These are phyloP conservation scores for Macaranga tanarius DNA, from an alignment of 441 rosid genomes.

Conservation along the genomic window DNA sequence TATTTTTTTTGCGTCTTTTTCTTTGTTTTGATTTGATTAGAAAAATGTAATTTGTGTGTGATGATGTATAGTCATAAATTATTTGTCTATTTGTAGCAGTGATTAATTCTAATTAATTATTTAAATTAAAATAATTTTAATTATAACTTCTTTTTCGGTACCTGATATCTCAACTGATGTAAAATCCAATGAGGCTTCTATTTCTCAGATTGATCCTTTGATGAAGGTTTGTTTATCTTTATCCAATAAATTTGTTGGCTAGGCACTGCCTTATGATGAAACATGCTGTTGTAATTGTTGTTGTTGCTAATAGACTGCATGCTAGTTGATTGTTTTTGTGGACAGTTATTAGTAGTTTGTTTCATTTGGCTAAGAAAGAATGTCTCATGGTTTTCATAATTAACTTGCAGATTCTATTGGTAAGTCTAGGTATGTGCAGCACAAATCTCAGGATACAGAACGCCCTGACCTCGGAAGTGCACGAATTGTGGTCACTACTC, in stretches of 20 bases:
- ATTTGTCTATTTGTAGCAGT: too few species aligned
- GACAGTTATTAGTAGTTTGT: not conserved
- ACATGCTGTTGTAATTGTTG: slow-evolving; percentile 5
- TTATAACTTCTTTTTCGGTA: slow-evolving; percentile 69
- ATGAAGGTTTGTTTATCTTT: slow-evolving; percentile 59
- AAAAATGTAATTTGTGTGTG: too few species aligned
- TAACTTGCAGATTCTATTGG: slow-evolving; percentile 50
- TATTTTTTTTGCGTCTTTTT: too few species aligned
- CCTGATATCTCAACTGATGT: slow-evolving; percentile 35
- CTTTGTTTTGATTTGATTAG: too few species aligned
- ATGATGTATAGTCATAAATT: too few species aligned
- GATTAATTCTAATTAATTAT: too few species aligned
- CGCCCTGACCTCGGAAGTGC: slow-evolving; percentile 98
- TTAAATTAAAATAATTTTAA: too few species aligned
- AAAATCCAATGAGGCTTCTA: slow-evolving; percentile 50
- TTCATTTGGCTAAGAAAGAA: too few species aligned
- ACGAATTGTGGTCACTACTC: slow-evolving; percentile 66
- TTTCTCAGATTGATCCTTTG: slow-evolving; percentile 87
- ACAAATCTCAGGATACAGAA: slow-evolving; percentile 70
- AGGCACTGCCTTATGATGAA: slow-evolving; percentile 2
- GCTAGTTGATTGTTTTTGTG: not conserved
- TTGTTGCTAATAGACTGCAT: slow-evolving; percentile 4
- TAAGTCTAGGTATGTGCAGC: slow-evolving; percentile 65
- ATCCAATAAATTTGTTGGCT: slow-evolving; percentile 18
- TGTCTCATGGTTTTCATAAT: slow-evolving; percentile 7